Evolutionary conservation across 768 basidiomycete species (phyloP).

Genomic region (Podaxis pistillaris): DNA sequence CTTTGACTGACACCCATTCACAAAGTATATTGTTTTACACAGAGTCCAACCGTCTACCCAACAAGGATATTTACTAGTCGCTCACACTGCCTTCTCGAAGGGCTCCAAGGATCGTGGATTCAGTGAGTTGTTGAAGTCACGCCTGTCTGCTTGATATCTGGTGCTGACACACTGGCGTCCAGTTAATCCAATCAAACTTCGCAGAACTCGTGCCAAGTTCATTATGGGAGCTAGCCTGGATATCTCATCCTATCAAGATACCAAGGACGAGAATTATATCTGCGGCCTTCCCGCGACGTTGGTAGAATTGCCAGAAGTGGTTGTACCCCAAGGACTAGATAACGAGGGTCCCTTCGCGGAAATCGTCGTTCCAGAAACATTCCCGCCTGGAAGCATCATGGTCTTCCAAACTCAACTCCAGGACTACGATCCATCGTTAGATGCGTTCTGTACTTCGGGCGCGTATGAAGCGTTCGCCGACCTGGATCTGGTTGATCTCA

Average conservation of each 20-base stretch:
- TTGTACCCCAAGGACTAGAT: constrained; percentile 62
- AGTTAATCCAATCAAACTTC: constrained; percentile 87
- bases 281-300: constrained; percentile 74
- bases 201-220: constrained; percentile 75
- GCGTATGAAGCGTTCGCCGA: constrained; percentile 71
- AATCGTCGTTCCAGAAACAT: constrained; percentile 80
- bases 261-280: constrained; percentile 50
- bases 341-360: constrained; percentile 70
- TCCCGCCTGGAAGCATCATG: constrained; percentile 96
- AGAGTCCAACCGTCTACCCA: constrained; percentile 89
- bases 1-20: not conserved
- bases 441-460: constrained; percentile 67
- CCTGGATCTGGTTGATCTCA: constrained; percentile 85
- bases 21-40: constrained; percentile 89
- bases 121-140: constrained; percentile 46
- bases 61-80: constrained; percentile 89
- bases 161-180: constrained; percentile 5
- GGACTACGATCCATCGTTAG: constrained; percentile 68
- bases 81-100: constrained; percentile 90
- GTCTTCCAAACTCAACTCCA: constrained; percentile 85
- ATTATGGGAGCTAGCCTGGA: constrained; percentile 77
- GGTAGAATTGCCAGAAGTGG: constrained; percentile 57
- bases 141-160: not conserved
- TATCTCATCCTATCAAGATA: constrained; percentile 58
- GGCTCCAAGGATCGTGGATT: constrained; percentile 77